Percentiles rank a stretch among this genome's conserved stretches.
Evolutionary conservation across 768 basidiomycete genomes (phyloP).

Genomic region (Mycena sanguinolenta): DNA sequence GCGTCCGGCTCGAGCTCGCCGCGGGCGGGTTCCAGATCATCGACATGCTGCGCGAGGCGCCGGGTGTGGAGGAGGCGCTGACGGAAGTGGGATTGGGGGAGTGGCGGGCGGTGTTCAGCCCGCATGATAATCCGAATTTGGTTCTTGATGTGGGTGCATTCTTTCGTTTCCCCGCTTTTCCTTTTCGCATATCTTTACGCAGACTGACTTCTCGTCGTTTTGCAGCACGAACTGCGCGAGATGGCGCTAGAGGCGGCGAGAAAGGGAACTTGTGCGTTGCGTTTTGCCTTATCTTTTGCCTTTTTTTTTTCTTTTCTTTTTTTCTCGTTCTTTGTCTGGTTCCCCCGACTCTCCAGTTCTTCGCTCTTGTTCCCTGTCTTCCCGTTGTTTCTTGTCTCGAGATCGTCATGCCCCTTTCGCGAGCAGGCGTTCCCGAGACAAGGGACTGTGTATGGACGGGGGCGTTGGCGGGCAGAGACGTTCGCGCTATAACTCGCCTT

Average conservation of each 20-base stretch:
- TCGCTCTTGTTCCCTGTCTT: no score
- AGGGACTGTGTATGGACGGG: no score
- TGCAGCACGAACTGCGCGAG: conserved; percentile 24
- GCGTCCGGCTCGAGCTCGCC: conserved; percentile 40
- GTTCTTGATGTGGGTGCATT: conserved; percentile 42
- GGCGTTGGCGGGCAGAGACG: no score
- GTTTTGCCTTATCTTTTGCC: no score
- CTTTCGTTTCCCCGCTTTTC: not conserved
- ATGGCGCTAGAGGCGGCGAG: conserved; percentile 24
- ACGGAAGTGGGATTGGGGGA: no score
- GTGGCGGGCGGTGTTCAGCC: conserved; percentile 65
- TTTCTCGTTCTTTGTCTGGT: not conserved
- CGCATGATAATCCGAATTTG: conserved; percentile 62
- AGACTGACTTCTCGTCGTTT: not conserved
- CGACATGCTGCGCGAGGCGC: conserved; percentile 54
- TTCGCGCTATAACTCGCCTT: no score
- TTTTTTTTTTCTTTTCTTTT: not conserved
- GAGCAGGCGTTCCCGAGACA: no score
- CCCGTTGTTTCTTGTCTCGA: no score
- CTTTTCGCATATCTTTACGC: not conserved
- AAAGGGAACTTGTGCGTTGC: conserved; percentile 25
- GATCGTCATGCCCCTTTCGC: no score
- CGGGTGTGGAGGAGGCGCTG: conserved; percentile 55
- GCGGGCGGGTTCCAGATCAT: conserved; percentile 51
- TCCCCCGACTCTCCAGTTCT: not conserved